phyloP scores from a whole-genome alignment of 352 stramenopile genomes.

The Phytopythium aichiense region DNA sequence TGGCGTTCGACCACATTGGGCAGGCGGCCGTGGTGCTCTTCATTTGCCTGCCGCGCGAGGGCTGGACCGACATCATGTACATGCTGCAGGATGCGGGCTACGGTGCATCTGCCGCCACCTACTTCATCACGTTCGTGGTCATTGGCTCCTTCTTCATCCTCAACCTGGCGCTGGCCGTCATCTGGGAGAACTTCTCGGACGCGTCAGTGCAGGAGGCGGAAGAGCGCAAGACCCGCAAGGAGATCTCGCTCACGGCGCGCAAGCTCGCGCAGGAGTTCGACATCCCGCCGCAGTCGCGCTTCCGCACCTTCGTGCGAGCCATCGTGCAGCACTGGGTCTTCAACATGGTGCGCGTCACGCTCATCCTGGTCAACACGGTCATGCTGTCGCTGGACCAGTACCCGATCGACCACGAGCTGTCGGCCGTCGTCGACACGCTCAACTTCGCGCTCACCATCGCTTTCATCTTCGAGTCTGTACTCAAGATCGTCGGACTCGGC shows the following conservation, averaged over 20 bases:
- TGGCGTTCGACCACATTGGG: constrained; percentile 87
- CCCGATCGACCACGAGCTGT: constrained; percentile 29
- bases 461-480: constrained; percentile 40
- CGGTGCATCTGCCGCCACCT: constrained; percentile 42
- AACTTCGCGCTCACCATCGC: constrained; percentile 56
- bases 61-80: constrained; percentile 80
- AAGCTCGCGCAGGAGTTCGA: neutral
- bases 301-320: constrained; percentile 16
- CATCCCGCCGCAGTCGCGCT: constrained; percentile 8
- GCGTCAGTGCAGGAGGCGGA: constrained; percentile 51
- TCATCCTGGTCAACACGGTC: constrained; percentile 83
- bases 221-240: constrained; percentile 26
- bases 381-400: constrained; percentile 81
- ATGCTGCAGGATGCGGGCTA: constrained; percentile 52
- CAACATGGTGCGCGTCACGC: constrained; percentile 30
- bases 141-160: constrained; percentile 89
- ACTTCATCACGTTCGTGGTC: constrained; percentile 85
- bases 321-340: constrained; percentile 55
- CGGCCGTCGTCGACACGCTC: constrained; percentile 37
- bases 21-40: constrained; percentile 85
- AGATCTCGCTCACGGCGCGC: constrained; percentile 10
- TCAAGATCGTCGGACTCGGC: constrained; percentile 78
- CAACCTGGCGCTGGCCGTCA: constrained; percentile 88
- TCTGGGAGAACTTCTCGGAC: constrained; percentile 80
- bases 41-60: constrained; percentile 87